Evolutionary conservation across 371 early-diverging fungal genomes (phyloP).

Genomic region (Mortierella sp.): DNA sequence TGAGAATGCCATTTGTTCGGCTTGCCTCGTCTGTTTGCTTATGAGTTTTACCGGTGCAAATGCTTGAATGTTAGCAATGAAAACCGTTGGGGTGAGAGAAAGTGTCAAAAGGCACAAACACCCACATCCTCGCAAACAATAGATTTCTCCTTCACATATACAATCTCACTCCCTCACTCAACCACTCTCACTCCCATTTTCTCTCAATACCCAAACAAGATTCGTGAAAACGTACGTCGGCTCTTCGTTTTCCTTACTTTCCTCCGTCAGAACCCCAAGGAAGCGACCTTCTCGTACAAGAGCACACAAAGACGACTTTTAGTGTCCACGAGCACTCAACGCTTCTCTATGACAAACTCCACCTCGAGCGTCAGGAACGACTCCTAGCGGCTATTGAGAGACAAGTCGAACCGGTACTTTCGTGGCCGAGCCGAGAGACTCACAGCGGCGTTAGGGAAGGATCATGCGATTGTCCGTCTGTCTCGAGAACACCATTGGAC

Average conservation of each 20-base stretch:
- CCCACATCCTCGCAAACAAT: too few species aligned
- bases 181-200: neutral
- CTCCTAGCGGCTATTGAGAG: conserved; percentile 62
- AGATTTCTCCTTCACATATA: too few species aligned
- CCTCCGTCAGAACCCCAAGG: conserved; percentile 68
- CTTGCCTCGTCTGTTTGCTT: too few species aligned
- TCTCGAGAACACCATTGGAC: conserved; percentile 62
- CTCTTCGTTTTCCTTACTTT: conserved; percentile 62
- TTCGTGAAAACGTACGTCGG: conserved; percentile 14
- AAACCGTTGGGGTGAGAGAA: too few species aligned
- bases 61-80: too few species aligned
- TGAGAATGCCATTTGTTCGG: too few species aligned
- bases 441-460: conserved; percentile 60
- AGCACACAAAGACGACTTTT: conserved; percentile 67
- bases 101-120: too few species aligned
- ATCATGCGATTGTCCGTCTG: conserved; percentile 64
- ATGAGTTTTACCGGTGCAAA: too few species aligned
- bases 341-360: conserved; percentile 65
- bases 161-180: too few species aligned
- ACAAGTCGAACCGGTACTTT: conserved; percentile 69
- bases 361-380: conserved; percentile 60
- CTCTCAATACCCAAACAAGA: neutral
- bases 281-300: conserved; percentile 62
- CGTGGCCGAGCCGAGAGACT: conserved; percentile 63
- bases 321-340: conserved; percentile 62